Evolutionary conservation across 257 asterid genomes (phyloP).

Genomic region (Plantago ovata): DNA sequence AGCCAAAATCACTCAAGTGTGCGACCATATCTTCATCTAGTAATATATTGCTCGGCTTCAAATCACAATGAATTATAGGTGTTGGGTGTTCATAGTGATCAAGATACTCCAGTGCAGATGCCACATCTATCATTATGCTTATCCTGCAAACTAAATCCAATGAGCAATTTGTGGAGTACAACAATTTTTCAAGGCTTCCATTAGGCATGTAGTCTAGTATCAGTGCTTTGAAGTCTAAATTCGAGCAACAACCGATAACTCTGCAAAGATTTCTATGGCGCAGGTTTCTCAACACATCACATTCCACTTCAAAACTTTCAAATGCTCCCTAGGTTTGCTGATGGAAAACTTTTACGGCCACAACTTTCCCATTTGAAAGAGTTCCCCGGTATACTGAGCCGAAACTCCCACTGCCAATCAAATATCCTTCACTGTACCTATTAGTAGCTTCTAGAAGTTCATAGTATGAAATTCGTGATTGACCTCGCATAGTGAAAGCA

Average conservation of each 20-base stretch:
- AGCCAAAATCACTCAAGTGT: not conserved
- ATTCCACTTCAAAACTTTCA: constrained; percentile 22
- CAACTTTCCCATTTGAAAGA: not conserved
- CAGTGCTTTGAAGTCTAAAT: constrained; percentile 11
- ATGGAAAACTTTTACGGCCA: constrained; percentile 20
- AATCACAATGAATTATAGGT: constrained; percentile 14
- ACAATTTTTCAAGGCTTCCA: constrained; percentile 14
- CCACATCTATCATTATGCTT: constrained; percentile 17
- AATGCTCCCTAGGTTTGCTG: not conserved
- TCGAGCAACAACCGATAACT: constrained; percentile 9
- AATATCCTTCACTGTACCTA: not conserved
- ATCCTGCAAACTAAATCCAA: constrained; percentile 7
- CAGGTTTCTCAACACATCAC: constrained; percentile 9
- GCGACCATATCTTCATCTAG: not conserved
- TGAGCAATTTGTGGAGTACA: not conserved
- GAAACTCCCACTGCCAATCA: constrained; percentile 15
- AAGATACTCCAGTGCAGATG: constrained; percentile 19
- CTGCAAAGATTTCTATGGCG: constrained; percentile 11
- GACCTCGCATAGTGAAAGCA: not conserved
- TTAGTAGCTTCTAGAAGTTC: constrained; percentile 27
- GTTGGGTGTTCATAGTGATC: constrained; percentile 11
- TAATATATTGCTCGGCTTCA: constrained; percentile 11
- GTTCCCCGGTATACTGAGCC: constrained; percentile 15
- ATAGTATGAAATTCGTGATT: constrained; percentile 22
- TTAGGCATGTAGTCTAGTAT: constrained; percentile 18